A percentile compares a stretch with the other conserved stretches of the same genome.
phyloP scores from a whole-genome alignment of 768 basidiomycete genomes.

The Gloeopeniophorella convolvens region DNA sequence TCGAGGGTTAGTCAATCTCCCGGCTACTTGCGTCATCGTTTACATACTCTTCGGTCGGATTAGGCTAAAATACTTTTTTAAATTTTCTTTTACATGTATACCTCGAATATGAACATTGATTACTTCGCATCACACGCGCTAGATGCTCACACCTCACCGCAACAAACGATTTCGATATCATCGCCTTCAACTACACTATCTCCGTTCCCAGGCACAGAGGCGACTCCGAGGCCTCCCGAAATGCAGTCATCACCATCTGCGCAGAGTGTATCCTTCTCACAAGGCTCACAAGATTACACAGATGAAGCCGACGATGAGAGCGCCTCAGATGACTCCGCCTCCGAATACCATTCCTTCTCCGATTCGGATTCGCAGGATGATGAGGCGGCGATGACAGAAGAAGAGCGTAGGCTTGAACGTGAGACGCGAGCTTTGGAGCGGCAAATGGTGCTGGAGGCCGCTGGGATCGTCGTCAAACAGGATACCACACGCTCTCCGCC shows the following conservation, averaged over 20 bases:
- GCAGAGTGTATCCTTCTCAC: not conserved
- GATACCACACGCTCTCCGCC: conserved; percentile 47
- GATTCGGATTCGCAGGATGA: conserved; percentile 37
- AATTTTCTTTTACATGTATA: conserved; percentile 34
- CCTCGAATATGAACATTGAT: conserved; percentile 22
- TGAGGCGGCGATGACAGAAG: conserved; percentile 31
- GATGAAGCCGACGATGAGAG: conserved; percentile 24
- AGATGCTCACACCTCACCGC: conserved; percentile 2
- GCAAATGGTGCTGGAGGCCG: conserved; percentile 78
- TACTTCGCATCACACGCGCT: not conserved
- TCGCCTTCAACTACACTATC: not conserved
- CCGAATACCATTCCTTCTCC: conserved; percentile 39
- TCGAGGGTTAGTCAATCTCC: conserved; percentile 78
- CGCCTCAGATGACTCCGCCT: conserved; percentile 29
- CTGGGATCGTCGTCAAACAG: conserved; percentile 72
- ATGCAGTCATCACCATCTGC: not conserved
- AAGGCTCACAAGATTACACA: conserved; percentile 18
- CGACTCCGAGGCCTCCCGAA: not conserved
- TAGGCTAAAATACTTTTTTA: conserved; percentile 77
- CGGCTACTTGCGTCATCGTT: conserved; percentile 54
- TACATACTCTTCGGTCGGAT: conserved; percentile 41
- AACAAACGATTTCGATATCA: conserved; percentile 1
- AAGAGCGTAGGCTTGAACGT: conserved; percentile 44
- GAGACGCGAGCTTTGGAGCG: conserved; percentile 68
- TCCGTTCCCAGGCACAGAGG: not conserved